Evolutionary conservation across 805 yeast genomes (phyloP).

Genomic region (Saccharomyces eubayanus): DNA sequence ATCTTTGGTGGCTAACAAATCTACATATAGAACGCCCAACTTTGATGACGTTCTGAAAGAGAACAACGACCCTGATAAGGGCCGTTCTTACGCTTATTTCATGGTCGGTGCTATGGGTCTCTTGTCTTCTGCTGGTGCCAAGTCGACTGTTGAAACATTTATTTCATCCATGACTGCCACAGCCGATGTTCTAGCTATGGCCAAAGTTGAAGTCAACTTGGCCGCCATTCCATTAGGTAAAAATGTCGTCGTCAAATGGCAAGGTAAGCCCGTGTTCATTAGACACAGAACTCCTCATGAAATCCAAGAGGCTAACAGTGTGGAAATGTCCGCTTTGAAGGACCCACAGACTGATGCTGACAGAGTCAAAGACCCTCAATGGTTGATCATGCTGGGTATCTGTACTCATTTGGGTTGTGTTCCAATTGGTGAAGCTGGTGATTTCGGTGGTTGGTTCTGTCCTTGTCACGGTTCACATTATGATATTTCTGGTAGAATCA

Average conservation of each 20-base stretch:
- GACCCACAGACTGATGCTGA: slow-evolving; percentile 92
- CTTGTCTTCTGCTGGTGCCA: slow-evolving; percentile 87
- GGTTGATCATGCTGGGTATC: slow-evolving; percentile 98
- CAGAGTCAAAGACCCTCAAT: slow-evolving; percentile 93
- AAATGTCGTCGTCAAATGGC: slow-evolving; percentile 98
- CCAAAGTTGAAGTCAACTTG: slow-evolving; percentile 95
- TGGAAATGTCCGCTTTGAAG: slow-evolving; percentile 70
- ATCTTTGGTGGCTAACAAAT: slow-evolving; percentile 39
- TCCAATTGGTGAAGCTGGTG: slow-evolving; percentile 99
- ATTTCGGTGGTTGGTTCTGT: slow-evolving; percentile 99
- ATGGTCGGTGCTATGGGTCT: slow-evolving; percentile 95
- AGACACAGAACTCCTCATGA: slow-evolving; percentile 95
- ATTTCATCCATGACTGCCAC: slow-evolving; percentile 93
- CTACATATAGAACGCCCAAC: slow-evolving; percentile 87
- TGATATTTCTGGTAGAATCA: slow-evolving; percentile 99
- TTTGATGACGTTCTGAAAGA: slow-evolving; percentile 72
- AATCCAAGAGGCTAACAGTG: slow-evolving; percentile 86
- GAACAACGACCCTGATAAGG: slow-evolving; percentile 59
- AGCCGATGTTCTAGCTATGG: slow-evolving; percentile 98
- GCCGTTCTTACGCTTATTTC: slow-evolving; percentile 87
- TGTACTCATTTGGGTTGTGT: slow-evolving; percentile 99
- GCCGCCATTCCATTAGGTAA: slow-evolving; percentile 93
- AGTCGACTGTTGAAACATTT: slow-evolving; percentile 90
- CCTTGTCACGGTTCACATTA: slow-evolving; percentile 99
- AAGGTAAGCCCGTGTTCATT: slow-evolving; percentile 98